A percentile compares a stretch with the other conserved stretches of the same genome.
Evolutionary conservation across 306 rosid genomes (phyloP).

Genomic region (Potentilla sterilis): DNA sequence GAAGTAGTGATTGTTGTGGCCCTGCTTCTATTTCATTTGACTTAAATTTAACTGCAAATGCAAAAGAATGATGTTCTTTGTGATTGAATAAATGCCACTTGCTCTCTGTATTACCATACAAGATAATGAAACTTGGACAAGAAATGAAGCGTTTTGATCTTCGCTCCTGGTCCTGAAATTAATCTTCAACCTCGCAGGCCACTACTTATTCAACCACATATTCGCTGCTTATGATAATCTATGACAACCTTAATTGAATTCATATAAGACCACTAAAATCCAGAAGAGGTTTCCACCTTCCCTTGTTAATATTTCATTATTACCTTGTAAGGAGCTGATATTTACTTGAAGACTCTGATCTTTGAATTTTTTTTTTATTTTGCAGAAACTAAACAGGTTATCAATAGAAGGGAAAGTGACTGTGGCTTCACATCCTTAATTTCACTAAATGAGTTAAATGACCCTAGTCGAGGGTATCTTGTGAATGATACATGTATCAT

Average conservation of each 20-base stretch:
- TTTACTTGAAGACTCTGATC: not conserved
- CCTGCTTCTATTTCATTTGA: not conserved
- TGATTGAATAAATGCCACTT: not conserved
- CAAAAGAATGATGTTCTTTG: not conserved
- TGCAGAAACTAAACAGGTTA: not conserved
- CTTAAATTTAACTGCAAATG: not conserved
- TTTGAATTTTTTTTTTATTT: not conserved
- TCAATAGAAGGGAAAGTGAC: not conserved
- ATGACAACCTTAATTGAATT: not conserved
- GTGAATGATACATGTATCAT: not conserved
- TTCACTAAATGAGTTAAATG: not conserved
- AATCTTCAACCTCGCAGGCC: not conserved
- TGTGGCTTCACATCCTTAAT: not conserved
- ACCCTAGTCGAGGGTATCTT: not conserved
- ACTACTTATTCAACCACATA: not conserved
- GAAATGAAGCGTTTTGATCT: not conserved
- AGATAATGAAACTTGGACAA: not conserved
- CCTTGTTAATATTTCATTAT: not conserved
- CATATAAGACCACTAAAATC: not conserved
- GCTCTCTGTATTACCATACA: not conserved
- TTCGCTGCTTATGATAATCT: not conserved
- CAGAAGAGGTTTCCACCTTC: not conserved
- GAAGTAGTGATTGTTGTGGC: not conserved
- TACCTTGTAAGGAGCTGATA: not conserved
- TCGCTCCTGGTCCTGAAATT: not conserved